These are phyloP conservation scores for Phytophthora colocasiae DNA, from an alignment of 352 stramenopile genomes.

Conservation along the genomic window DNA sequence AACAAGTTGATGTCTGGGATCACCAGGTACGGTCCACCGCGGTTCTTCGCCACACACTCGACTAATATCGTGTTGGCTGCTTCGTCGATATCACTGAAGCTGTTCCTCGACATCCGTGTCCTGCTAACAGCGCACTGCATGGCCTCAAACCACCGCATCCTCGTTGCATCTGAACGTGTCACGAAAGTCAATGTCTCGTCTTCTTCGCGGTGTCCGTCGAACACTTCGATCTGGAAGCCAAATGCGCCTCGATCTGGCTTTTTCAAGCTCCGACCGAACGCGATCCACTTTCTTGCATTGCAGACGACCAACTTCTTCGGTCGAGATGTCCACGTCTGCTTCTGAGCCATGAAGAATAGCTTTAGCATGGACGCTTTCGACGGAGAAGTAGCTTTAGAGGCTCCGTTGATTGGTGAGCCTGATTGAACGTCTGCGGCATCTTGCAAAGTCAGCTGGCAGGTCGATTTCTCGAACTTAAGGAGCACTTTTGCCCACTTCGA, in stretches of 20 bases:
- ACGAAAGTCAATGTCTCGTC: constrained; percentile 84
- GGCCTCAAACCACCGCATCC: constrained; percentile 66
- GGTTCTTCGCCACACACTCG: constrained; percentile 67
- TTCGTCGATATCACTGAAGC: constrained; percentile 68
- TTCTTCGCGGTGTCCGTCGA: constrained; percentile 75
- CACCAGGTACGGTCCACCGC: constrained; percentile 52
- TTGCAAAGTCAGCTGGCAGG: constrained; percentile 57
- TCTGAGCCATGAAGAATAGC: constrained; percentile 67
- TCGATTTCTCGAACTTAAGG: constrained; percentile 75
- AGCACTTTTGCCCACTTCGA: constrained; percentile 80
- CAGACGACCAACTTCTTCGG: constrained; percentile 76
- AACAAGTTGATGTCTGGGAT: constrained; percentile 71
- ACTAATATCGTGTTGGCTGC: constrained; percentile 67
- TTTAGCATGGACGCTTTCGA: constrained; percentile 52
- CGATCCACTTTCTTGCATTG: constrained; percentile 80
- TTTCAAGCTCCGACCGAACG: constrained; percentile 76
- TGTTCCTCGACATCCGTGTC: constrained; percentile 55
- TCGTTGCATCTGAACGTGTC: constrained; percentile 58
- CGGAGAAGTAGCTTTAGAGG: constrained; percentile 29
- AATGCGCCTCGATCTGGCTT: constrained; percentile 70
- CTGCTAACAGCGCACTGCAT: constrained; percentile 59
- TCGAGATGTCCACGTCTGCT: constrained; percentile 61
- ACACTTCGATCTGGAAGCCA: constrained; percentile 82
- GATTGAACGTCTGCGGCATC: constrained; percentile 30
- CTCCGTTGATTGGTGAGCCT: constrained; percentile 10